phyloP scores from a whole-genome alignment of 495 filamentous ascomycete genomes.

The Penicilliopsis zonata region DNA sequence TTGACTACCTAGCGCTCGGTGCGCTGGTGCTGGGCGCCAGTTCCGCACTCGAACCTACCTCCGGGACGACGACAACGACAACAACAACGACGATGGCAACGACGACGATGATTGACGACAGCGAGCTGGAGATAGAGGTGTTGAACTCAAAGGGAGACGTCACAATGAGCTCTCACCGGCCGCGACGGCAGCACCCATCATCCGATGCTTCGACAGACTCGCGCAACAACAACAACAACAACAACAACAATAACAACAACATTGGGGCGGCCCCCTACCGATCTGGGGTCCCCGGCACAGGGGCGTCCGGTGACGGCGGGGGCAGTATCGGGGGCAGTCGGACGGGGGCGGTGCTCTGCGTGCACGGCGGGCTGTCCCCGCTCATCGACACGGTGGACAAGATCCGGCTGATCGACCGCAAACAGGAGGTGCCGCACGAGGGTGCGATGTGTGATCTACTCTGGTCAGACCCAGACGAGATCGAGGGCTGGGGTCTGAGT shows the following conservation, averaged over 20 bases:
- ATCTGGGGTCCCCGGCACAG: conserved; percentile 67
- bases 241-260: too few species aligned
- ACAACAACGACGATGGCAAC: conserved; percentile 32
- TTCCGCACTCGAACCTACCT: conserved; percentile 48
- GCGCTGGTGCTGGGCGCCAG: conserved; percentile 87
- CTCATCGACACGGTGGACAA: conserved; percentile 92
- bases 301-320: conserved; percentile 52
- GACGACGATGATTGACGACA: conserved; percentile 37
- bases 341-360: conserved; percentile 82
- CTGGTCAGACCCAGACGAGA: conserved; percentile 97
- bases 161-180: conserved; percentile 57
- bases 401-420: conserved; percentile 87
- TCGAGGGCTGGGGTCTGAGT: conserved; percentile 93
- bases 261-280: conserved; percentile 25
- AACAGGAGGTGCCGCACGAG: conserved; percentile 97
- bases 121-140: conserved; percentile 86
- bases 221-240: too few species aligned
- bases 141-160: conserved; percentile 70
- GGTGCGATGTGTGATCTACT: conserved; percentile 97
- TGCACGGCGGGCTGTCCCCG: conserved; percentile 87
- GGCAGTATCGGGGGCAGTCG: conserved; percentile 49
- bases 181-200: conserved; percentile 22
- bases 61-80: conserved; percentile 25
- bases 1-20: conserved; percentile 93
- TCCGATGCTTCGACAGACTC: conserved; percentile 23